phyloP scores from a whole-genome alignment of 1,139 yeast genomes.

The Nakaseomyces glabratus region DNA sequence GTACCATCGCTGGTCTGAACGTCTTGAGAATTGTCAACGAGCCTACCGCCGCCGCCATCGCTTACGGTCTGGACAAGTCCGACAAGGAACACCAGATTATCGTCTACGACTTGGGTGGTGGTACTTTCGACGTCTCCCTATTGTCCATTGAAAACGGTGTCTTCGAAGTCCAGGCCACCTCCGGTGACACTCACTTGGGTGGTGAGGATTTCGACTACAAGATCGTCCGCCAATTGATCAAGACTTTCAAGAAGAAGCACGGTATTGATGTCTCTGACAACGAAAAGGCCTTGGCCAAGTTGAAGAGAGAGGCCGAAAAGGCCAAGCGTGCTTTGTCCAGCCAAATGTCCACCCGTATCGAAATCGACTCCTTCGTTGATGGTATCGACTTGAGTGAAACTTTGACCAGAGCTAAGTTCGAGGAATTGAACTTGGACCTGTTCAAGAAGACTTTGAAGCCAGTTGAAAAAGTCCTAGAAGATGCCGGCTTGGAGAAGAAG shows the following conservation, averaged over 20 bases:
- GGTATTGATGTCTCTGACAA: slow-evolving; percentile 65
- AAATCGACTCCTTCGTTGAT: slow-evolving; percentile 89
- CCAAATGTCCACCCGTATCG: slow-evolving; percentile 69
- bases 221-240: slow-evolving; percentile 75
- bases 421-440: slow-evolving; percentile 78
- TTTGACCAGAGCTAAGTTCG: slow-evolving; percentile 89
- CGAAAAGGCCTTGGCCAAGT: slow-evolving; percentile 74
- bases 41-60: slow-evolving; percentile 96
- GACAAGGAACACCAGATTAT: slow-evolving; percentile 84
- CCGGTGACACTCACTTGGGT: slow-evolving; percentile 94
- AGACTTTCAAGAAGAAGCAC: slow-evolving; percentile 83
- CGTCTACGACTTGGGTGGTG: slow-evolving; percentile 95
- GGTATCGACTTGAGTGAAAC: slow-evolving; percentile 94
- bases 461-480: slow-evolving; percentile 85
- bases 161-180: slow-evolving; percentile 89
- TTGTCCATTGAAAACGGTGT: slow-evolving; percentile 88
- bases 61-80: slow-evolving; percentile 85
- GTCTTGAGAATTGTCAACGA: slow-evolving; percentile 90
- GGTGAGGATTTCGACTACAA: slow-evolving; percentile 96
- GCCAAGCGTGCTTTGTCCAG: slow-evolving; percentile 92
- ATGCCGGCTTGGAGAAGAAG: slow-evolving; percentile 72
- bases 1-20: slow-evolving; percentile 86
- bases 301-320: slow-evolving; percentile 94
- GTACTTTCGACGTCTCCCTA: slow-evolving; percentile 87
- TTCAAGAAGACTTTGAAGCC: slow-evolving; percentile 89